Evolutionary conservation across 164 flowering plant genomes (phyloP), one percentile per base, ranked within the genome.

Genomic region (Cinnamomum chago): DNA sequence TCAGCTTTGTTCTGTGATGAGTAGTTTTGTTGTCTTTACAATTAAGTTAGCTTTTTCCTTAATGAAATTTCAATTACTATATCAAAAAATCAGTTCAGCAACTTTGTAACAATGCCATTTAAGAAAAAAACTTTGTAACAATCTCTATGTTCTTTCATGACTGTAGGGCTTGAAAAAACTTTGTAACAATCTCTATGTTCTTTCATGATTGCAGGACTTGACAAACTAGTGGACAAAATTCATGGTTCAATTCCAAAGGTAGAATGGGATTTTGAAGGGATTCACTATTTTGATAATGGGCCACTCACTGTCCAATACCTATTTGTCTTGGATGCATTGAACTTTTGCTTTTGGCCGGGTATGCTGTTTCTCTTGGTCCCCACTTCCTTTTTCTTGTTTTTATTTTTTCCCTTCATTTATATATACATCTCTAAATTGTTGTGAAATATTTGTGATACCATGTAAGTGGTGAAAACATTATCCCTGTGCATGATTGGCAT

Each of bases 281-380:
- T 92, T 88, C 99, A 95, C 76, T 95, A 89, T 75, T 93, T 92
- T 24, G 99, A 95, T 69, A 78, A 88, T 76, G 98, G 98, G 0
- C 95, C 97, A 2, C 93, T 95, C 62, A 89, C 99, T 22, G 92
- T 95, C 75, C 99, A 95, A 82, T 95, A 95, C 80, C 78, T 93
- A 52, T 81, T 93, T 73, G 97, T 93, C 20, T 78, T 95, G 83
- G 99, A 94, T 75, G 89, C 98, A 11, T 55, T 95, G 76, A 95
- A 95, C 84, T 93, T 95, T 78, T 95, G 99, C 77, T 95, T 93
- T 76, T 95, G 99, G 99, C 99, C 99, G 50, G 99, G 99, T 95
- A 76, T 62, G 73, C 22, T 65, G 10, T 50, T 22, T 64, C 50
- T 55, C 50, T 55, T 22, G 60, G 2, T 58, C 24, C 24, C 20